Conservation (phyloP, 2,329 filamentous ascomycete species). For the Alternaria brassicae region DNA sequence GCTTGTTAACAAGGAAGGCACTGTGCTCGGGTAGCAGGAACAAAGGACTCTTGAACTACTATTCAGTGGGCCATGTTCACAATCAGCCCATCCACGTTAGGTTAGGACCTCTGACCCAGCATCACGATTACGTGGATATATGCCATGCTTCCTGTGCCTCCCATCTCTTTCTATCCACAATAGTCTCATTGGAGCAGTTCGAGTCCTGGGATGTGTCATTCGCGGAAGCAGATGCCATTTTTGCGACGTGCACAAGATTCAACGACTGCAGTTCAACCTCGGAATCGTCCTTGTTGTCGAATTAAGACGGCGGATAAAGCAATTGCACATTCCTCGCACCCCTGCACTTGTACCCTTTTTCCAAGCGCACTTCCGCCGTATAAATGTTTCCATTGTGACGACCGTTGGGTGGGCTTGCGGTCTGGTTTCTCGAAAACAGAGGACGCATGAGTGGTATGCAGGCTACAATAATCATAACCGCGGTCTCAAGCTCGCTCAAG, state of each 20-base stretch:
- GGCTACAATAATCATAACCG: background rate
- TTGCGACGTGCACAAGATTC: background rate
- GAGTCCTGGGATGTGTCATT: background rate
- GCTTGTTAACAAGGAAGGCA: constrained; percentile 23
- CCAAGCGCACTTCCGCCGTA: background rate
- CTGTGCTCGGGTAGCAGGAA: background rate
- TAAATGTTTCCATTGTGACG: background rate
- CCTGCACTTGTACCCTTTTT: background rate
- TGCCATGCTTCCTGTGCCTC: background rate
- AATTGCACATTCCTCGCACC: background rate
- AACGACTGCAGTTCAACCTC: background rate
- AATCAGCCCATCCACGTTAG: background rate
- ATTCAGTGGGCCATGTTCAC: background rate
- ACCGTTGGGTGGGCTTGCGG: background rate
- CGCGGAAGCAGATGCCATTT: background rate
- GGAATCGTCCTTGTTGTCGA: background rate
- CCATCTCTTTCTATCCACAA: background rate
- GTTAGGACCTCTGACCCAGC: background rate
- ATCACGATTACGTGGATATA: background rate
- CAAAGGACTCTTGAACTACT: background rate
- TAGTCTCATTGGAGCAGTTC: background rate
- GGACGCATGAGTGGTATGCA: constrained; percentile 15
- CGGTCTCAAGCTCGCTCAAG: constrained; percentile 29
- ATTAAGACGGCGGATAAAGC: background rate
- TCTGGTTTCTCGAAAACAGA: background rate